Conservation (phyloP, 2,329 filamentous ascomycete species). For the Epichloe sp. region DNA sequence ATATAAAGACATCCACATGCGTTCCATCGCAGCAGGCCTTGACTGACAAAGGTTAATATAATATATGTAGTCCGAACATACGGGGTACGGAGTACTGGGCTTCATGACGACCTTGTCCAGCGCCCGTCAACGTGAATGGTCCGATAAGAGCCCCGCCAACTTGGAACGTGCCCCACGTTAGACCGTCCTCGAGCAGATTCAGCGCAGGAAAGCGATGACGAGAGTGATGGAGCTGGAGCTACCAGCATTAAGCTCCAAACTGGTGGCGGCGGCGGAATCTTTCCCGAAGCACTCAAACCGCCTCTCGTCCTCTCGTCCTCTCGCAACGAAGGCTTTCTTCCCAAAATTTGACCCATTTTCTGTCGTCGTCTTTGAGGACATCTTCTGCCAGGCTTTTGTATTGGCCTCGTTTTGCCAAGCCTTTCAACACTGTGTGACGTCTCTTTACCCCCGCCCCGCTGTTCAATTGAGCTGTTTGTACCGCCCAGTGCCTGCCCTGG, state of each 20-base stretch:
- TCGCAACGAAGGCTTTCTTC: neutral
- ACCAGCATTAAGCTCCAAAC: neutral
- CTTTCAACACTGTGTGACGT: neutral
- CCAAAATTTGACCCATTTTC: neutral
- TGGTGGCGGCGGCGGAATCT: neutral
- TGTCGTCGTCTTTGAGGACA: neutral
- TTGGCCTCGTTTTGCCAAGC: neutral
- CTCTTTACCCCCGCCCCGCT: neutral
- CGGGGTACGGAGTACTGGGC: too few relatives aligned
- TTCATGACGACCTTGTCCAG: neutral
- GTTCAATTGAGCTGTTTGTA: slow-evolving; percentile 4
- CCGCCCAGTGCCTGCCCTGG: slow-evolving; percentile 6
- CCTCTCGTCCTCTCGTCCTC: neutral
- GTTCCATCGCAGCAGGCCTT: too few relatives aligned
- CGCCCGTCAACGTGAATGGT: neutral
- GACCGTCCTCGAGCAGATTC: neutral
- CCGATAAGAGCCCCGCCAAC: slow-evolving; percentile 5
- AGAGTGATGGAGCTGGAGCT: neutral
- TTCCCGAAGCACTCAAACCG: neutral
- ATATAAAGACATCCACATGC: too few relatives aligned
- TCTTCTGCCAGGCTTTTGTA: neutral
- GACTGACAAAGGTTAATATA: too few relatives aligned
- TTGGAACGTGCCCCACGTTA: slow-evolving; percentile 5
- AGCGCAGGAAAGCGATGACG: neutral
- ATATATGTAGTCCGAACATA: too few relatives aligned